Conservation (phyloP, 768 basidiomycete genomes). For the Kondoa subrosea region DNA sequence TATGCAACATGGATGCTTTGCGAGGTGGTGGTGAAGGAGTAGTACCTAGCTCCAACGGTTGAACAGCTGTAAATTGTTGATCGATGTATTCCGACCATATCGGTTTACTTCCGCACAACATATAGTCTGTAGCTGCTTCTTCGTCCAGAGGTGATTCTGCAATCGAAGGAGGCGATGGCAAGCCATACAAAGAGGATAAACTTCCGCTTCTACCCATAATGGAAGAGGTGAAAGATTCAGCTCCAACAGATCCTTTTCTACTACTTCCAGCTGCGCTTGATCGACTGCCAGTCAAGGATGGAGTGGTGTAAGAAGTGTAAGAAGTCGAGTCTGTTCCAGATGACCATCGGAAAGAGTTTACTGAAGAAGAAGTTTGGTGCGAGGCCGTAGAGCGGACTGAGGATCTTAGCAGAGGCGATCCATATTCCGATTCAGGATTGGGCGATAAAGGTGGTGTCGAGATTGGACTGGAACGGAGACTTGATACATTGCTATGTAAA, state of each 20-base stretch:
- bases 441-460: not conserved
- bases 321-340: not conserved
- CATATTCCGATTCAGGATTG: not conserved
- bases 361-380: not conserved
- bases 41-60: not conserved
- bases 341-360: not conserved
- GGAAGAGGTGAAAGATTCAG: not conserved
- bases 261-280: not conserved
- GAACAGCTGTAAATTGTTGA: not conserved
- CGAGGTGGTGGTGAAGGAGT: not conserved
- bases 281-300: not conserved
- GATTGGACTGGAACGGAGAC: not conserved
- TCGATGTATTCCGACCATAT: not conserved
- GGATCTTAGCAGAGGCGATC: not conserved
- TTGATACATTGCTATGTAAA: not conserved
- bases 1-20: not conserved
- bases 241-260: not conserved
- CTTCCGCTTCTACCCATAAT: not conserved
- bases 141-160: not conserved
- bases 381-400: not conserved
- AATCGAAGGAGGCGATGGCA: not conserved
- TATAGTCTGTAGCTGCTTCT: not conserved
- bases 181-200: not conserved
- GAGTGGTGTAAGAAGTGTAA: not conserved
- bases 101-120: not conserved